These are phyloP conservation scores for Alternaria alternata DNA, from an alignment of 2,329 filamentous ascomycete species.

Conservation along the genomic window DNA sequence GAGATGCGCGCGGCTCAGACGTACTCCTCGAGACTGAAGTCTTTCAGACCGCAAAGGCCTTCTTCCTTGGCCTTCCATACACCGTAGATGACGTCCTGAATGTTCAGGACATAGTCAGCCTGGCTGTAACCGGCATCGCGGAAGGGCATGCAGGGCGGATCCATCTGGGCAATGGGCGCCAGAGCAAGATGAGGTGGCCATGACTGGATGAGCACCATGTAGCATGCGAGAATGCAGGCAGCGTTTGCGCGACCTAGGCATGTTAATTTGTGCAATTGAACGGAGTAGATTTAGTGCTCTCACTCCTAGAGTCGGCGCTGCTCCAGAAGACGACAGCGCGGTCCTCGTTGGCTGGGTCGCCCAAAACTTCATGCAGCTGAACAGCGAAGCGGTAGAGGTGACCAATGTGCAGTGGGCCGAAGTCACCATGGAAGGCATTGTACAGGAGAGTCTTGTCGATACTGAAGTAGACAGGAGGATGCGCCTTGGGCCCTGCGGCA, in stretches of 20 bases:
- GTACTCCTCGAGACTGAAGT: conserved; percentile 91
- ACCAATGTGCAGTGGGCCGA: conserved; percentile 95
- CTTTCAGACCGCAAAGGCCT: conserved; percentile 86
- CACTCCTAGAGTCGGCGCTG: conserved; percentile 87
- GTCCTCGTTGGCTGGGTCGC: conserved; percentile 87
- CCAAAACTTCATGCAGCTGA: conserved; percentile 92
- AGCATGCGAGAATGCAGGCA: conserved; percentile 92
- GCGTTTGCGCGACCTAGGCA: conserved; percentile 83
- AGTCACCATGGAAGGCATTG: conserved; percentile 98
- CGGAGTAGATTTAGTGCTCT: conserved; percentile 46
- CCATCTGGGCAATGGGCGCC: conserved; percentile 93
- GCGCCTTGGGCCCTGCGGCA: conserved; percentile 60
- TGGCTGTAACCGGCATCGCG: conserved; percentile 98
- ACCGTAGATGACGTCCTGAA: conserved; percentile 97
- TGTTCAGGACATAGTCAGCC: conserved; percentile 92
- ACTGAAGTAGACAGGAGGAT: conserved; percentile 89
- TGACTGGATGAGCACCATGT: conserved; percentile 98
- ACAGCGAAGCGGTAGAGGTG: conserved; percentile 97
- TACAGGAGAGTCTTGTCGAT: conserved; percentile 92
- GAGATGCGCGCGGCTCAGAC: conserved; percentile 31
- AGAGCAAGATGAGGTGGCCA: conserved; percentile 97
- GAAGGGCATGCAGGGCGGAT: conserved; percentile 98
- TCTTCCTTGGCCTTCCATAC: conserved; percentile 99
- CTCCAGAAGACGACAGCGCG: conserved; percentile 96
- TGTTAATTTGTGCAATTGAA: conserved; percentile 26